phyloP scores from a whole-genome alignment of 2,329 filamentous ascomycete species.

The Hypoxylon rubiginosum region DNA sequence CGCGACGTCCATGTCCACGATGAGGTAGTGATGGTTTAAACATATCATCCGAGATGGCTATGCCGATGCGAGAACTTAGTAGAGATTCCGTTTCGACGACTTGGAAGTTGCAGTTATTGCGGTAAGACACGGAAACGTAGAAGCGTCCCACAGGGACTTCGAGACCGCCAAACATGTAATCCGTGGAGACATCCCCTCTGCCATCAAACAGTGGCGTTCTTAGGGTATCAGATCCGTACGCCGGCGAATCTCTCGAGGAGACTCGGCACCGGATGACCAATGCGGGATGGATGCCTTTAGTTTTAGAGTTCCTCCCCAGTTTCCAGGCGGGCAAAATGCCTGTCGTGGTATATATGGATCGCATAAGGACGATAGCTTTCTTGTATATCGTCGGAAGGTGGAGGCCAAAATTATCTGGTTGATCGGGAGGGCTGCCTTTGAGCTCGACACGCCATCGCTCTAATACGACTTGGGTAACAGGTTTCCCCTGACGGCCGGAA shows the following conservation, averaged over 20 bases:
- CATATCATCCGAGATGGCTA: conserved; percentile 89
- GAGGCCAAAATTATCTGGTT: conserved; percentile 69
- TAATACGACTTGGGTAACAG: conserved; percentile 80
- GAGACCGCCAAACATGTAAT: conserved; percentile 84
- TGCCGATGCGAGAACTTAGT: conserved; percentile 86
- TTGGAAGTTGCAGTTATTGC: conserved; percentile 89
- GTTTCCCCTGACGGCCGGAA: conserved; percentile 57
- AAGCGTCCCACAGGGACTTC: conserved; percentile 90
- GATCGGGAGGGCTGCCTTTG: conserved; percentile 68
- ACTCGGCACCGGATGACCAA: conserved; percentile 87
- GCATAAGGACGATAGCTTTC: conserved; percentile 94
- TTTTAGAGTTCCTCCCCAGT: conserved; percentile 78
- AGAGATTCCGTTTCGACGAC: conserved; percentile 93
- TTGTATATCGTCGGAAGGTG: conserved; percentile 92
- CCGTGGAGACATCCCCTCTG: conserved; percentile 74
- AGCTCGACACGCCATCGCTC: conserved; percentile 93
- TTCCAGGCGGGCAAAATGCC: conserved; percentile 89
- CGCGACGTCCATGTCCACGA: conserved; percentile 59
- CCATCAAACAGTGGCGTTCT: conserved; percentile 77
- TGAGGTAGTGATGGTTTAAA: conserved; percentile 83
- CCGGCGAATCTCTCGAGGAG: conserved; percentile 69
- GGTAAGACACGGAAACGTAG: conserved; percentile 84
- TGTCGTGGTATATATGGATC: conserved; percentile 85
- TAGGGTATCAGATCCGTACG: conserved; percentile 75
- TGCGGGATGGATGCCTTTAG: conserved; percentile 75